phyloP scores from a whole-genome alignment of 2,329 filamentous ascomycete genomes.

The Magnaporthiopsis incrustans region DNA sequence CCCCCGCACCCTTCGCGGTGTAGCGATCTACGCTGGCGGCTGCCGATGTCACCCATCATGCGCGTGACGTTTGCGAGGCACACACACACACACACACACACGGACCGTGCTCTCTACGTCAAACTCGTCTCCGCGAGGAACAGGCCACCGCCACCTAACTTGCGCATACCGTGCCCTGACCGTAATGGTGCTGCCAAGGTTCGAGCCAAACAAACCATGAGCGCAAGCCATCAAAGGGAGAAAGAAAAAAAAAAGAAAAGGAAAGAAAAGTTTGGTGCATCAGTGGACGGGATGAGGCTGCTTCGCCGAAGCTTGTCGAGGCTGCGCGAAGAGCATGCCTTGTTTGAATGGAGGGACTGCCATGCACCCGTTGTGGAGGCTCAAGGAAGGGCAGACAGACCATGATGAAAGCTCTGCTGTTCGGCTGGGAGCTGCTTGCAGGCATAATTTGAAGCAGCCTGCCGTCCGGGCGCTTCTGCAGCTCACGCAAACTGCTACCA shows the following conservation, averaged over 20 bases:
- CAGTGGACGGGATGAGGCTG: background rate
- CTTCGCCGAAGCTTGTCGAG: background rate
- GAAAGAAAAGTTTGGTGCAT: background rate
- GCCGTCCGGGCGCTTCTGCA: background rate
- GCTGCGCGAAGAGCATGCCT: too few species aligned
- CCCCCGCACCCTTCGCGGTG: background rate
- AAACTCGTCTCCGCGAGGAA: background rate
- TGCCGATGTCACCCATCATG: background rate
- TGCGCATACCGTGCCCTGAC: background rate
- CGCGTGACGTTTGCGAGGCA: background rate
- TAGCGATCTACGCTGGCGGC: background rate
- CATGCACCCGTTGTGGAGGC: background rate
- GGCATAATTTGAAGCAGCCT: background rate
- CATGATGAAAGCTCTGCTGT: background rate
- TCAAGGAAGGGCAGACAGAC: background rate
- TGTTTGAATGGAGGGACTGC: background rate
- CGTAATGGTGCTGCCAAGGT: background rate
- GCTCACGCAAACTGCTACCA: background rate
- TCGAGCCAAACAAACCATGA: background rate
- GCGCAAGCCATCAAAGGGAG: background rate
- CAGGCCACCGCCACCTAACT: background rate
- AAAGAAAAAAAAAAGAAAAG: background rate
- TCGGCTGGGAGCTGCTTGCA: too few species aligned
- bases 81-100: background rate
- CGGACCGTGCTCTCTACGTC: background rate